These are phyloP conservation scores for Dunaliella primolecta DNA, from an alignment of 139 green algal genomes.

Conservation along the genomic window DNA sequence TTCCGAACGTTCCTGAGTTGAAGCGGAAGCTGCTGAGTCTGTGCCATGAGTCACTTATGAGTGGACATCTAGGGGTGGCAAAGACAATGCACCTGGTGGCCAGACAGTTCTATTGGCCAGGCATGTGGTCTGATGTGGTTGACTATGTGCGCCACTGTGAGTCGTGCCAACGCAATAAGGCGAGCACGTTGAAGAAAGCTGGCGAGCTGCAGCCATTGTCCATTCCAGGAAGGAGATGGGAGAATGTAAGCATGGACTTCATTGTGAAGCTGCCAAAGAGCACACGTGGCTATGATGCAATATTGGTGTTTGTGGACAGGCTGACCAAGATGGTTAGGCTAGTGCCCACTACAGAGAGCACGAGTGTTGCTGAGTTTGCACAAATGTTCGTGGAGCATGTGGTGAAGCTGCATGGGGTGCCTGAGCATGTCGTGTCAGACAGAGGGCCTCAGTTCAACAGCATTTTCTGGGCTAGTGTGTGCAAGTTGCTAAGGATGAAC, in stretches of 20 bases:
- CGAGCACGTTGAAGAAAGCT: constrained; percentile 3
- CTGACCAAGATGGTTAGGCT: constrained; percentile 39
- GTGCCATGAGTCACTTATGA: neutral
- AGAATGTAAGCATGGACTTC: neutral
- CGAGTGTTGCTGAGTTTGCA: neutral
- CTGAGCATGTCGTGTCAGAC: constrained; percentile 33
- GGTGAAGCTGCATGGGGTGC: constrained; percentile 26
- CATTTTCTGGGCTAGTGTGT: constrained; percentile 33
- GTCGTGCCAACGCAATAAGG: constrained; percentile 37
- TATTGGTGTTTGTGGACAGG: constrained; percentile 43
- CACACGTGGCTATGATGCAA: constrained; percentile 18
- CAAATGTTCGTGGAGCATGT: constrained; percentile 37
- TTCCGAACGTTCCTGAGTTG: neutral
- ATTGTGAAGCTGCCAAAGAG: constrained; percentile 23
- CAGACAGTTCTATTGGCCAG: constrained; percentile 28
- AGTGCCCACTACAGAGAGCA: constrained; percentile 9
- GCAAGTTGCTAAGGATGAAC: constrained; percentile 21
- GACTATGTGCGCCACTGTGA: constrained; percentile 26
- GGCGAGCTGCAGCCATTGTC: constrained; percentile 26
- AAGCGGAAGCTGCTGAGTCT: neutral
- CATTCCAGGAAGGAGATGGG: constrained; percentile 7
- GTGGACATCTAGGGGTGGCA: constrained; percentile 1
- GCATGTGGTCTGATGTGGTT: neutral
- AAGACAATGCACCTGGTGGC: neutral
- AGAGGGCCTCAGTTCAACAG: constrained; percentile 26